phyloP scores from a whole-genome alignment of 2,329 filamentous ascomycete species.

The Geosmithia flava region DNA sequence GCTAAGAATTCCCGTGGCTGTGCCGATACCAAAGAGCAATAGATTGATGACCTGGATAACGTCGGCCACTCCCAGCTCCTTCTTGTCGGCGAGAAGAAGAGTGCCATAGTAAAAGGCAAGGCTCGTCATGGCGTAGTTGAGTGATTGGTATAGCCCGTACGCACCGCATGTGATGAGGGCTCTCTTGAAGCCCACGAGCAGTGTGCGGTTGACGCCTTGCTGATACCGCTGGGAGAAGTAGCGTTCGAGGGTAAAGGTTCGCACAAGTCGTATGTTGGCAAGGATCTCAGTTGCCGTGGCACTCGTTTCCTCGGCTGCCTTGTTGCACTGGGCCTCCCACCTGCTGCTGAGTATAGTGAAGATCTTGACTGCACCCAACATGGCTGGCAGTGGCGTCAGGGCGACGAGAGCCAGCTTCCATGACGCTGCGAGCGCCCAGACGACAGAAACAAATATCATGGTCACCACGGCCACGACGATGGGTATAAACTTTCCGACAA shows the following conservation, averaged over 20 bases:
- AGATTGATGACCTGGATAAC: conserved; percentile 70
- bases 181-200: conserved; percentile 51
- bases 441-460: conserved; percentile 56
- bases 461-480: conserved; percentile 52
- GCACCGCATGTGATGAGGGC: conserved; percentile 56
- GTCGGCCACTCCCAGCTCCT: conserved; percentile 33
- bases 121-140: conserved; percentile 60
- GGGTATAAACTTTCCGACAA: conserved; percentile 67
- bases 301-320: conserved; percentile 45
- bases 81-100: conserved; percentile 41
- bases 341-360: conserved; percentile 53
- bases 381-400: conserved; percentile 53
- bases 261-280: conserved; percentile 65
- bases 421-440: conserved; percentile 62
- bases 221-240: conserved; percentile 57
- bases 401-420: conserved; percentile 77
- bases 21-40: conserved; percentile 71
- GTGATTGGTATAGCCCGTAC: conserved; percentile 67
- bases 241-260: conserved; percentile 59
- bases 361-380: conserved; percentile 51
- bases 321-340: conserved; percentile 61
- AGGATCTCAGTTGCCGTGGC: conserved; percentile 59
- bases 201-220: conserved; percentile 34
- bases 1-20: conserved; percentile 54
- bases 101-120: conserved; percentile 78